These are phyloP conservation scores for Zychaea mexicana DNA, from an alignment of 371 early-diverging fungal genomes.

Conservation along the genomic window DNA sequence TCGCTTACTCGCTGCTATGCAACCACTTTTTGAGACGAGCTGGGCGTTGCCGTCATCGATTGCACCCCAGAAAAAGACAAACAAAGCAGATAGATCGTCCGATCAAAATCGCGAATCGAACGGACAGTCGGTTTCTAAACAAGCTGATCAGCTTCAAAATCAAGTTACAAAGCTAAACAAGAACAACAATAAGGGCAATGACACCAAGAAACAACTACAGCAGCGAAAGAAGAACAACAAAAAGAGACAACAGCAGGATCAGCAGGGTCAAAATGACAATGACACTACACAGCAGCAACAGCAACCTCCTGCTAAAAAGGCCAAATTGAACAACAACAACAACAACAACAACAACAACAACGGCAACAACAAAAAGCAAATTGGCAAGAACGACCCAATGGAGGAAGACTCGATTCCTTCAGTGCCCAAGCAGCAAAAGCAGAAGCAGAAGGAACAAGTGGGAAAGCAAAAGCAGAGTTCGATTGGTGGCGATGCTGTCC, in stretches of 20 bases:
- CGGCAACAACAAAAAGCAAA: conserved; percentile 3
- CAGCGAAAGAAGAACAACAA: conserved; percentile 32
- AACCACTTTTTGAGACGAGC: not conserved
- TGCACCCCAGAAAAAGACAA: not conserved
- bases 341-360: no score
- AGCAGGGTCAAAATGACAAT: conserved; percentile 15
- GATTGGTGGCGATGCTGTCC: no score
- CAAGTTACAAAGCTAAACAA: not conserved
- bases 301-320: conserved; percentile 13
- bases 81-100: not conserved
- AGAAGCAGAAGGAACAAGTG: not conserved
- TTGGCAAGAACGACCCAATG: not conserved
- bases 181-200: not conserved
- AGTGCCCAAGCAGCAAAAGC: not conserved
- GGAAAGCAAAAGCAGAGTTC: no score
- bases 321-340: not conserved
- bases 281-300: conserved; percentile 3
- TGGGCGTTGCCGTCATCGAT: conserved; percentile 3
- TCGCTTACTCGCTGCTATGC: no score
- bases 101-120: not conserved
- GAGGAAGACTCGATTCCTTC: not conserved
- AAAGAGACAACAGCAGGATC: conserved; percentile 28
- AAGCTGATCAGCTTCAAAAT: not conserved
- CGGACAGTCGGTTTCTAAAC: not conserved
- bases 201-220: not conserved